A percentile compares a stretch with the other conserved stretches of the same genome.
These are phyloP conservation scores for Penicillium desertorum DNA, from an alignment of 495 filamentous ascomycete species.

Conservation along the genomic window DNA sequence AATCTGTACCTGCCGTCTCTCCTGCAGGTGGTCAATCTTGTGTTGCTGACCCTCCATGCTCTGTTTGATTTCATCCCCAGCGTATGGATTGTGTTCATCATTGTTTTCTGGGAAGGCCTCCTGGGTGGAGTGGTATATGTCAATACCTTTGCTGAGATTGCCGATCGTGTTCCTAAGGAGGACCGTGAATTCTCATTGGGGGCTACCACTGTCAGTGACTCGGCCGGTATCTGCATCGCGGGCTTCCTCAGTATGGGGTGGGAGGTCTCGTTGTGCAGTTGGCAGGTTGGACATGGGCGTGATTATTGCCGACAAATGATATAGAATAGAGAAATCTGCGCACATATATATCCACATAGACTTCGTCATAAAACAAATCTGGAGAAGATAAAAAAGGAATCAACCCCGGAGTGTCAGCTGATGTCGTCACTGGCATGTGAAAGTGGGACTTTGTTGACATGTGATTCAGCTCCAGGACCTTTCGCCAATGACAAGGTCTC, in stretches of 20 bases:
- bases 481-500: conserved; percentile 3
- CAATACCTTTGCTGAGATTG: conserved; percentile 91
- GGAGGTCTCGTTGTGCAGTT: conserved; percentile 78
- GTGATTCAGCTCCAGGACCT: conserved; percentile 14
- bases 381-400: not conserved
- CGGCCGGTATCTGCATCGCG: conserved; percentile 84
- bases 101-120: conserved; percentile 95
- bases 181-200: conserved; percentile 90
- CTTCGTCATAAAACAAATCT: not conserved
- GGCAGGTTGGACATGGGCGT: conserved; percentile 73
- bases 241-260: conserved; percentile 82
- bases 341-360: not conserved
- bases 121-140: conserved; percentile 91
- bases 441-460: conserved; percentile 37
- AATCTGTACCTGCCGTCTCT: conserved; percentile 77
- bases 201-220: conserved; percentile 90
- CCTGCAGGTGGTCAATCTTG: conserved; percentile 80
- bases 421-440: conserved; percentile 34
- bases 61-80: conserved; percentile 75
- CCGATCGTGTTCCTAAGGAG: conserved; percentile 67
- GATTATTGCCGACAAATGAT: conserved; percentile 63
- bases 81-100: conserved; percentile 75
- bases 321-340: conserved; percentile 5
- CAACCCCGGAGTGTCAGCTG: conserved; percentile 10
- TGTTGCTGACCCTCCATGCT: conserved; percentile 70